Conservation (phyloP, 2,329 filamentous ascomycete genomes). For the Phialemoniopsis sp. region DNA sequence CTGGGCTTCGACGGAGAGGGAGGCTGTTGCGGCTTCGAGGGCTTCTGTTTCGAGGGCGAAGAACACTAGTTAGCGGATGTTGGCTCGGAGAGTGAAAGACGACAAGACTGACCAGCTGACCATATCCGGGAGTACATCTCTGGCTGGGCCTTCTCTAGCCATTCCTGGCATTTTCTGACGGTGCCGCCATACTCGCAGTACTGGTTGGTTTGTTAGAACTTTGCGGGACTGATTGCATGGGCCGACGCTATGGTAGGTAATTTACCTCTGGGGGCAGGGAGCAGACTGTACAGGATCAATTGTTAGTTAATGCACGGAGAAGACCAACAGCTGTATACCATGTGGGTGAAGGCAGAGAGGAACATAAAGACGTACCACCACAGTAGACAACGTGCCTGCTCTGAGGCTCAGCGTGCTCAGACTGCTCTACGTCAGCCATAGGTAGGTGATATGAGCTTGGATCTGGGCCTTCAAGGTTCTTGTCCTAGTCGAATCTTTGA, state of each 20-base stretch:
- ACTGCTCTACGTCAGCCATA: conserved; percentile 52
- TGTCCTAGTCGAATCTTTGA: no score
- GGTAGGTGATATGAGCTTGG: conserved; percentile 7
- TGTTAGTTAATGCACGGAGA: conserved; percentile 8
- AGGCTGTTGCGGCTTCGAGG: conserved; percentile 76
- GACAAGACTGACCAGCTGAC: conserved; percentile 65
- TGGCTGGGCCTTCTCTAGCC: conserved; percentile 74
- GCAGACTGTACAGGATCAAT: conserved; percentile 43
- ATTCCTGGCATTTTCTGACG: conserved; percentile 94
- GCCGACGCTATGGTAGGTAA: background rate
- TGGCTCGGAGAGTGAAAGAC: conserved; percentile 1
- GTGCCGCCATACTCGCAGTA: conserved; percentile 99
- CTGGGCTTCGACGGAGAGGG: conserved; percentile 84
- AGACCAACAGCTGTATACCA: conserved; percentile 1
- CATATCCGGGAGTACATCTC: conserved; percentile 76
- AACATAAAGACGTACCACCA: conserved; percentile 52
- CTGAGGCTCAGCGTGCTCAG: conserved; percentile 43
- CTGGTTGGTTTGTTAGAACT: conserved; percentile 41
- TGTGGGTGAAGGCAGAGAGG: no score
- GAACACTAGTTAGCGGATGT: conserved; percentile 4
- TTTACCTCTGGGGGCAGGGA: conserved; percentile 61
- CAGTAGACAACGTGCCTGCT: conserved; percentile 52
- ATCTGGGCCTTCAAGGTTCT: no score
- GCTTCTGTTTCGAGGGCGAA: conserved; percentile 51
- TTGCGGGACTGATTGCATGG: conserved; percentile 18